Evolutionary conservation across 2,329 filamentous ascomycete genomes (phyloP), one percentile per base, ranked within the genome.

Genomic region (Thielaviopsis punctulata): DNA sequence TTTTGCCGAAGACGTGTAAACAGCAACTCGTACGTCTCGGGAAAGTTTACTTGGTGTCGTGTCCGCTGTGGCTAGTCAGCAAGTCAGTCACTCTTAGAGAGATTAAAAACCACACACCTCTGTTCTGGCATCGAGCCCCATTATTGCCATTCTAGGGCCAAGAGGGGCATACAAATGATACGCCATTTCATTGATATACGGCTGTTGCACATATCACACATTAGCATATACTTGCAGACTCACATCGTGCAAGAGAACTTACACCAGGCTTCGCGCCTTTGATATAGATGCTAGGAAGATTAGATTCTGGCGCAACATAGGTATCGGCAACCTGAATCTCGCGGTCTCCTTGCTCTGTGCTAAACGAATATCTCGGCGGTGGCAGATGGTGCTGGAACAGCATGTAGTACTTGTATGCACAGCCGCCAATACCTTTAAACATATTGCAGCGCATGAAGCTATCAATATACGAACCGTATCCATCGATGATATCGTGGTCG

Each of bases 391-490:
- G 92, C 68, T 98, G 92, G 67, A 98, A 98, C 9, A 98, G 76
- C 76, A 96, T 78, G 64, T 98, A 98, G 67, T 96, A 96, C 66
- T 98, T 98, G 72, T 92, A 93, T 1, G 92, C 92, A 52, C 89
- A 80, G 27, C 86, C 87, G 4, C 92, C 92, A 53, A 98, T 79
- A 19, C 92, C 92, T 45, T 84, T 83, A 66, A 98, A 96, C 5
- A 98, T 87, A 46, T 86, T 76, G 49, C 87, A 92, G 60, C 77
- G 79, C 88, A 96, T 96, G 63, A 96, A 96, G 36, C 88, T 80
- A 61, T 95, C 80, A 23, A 88, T 80, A 65, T 98, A 98, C 0
- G 88, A 95, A 3, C 92, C 92, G 62, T 86, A 98, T 0, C 92
- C 92, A 65, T 89, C 84, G 58, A 90, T 92, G 58, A 89, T 88